Conservation (phyloP, 768 basidiomycete species). For the Calocera viscosa region DNA sequence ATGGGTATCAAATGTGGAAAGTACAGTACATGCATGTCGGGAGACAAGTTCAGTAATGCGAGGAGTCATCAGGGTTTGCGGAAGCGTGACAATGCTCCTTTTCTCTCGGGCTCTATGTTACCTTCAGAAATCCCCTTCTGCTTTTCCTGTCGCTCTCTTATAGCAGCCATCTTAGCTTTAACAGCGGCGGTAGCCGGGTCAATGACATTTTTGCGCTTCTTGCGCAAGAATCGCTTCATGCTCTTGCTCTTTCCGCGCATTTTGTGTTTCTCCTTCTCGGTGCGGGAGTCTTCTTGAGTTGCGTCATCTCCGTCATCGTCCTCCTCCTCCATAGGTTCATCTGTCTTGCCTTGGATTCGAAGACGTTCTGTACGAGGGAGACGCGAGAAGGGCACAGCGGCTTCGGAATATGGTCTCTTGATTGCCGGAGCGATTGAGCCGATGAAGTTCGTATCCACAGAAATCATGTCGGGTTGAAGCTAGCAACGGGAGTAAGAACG, state of each 20-base stretch:
- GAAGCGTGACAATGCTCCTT: neutral
- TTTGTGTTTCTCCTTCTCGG: slow-evolving; percentile 10
- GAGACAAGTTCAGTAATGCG: neutral
- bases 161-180: slow-evolving; percentile 22
- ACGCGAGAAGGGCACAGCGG: slow-evolving; percentile 33
- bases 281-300: slow-evolving; percentile 11
- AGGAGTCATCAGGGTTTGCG: neutral
- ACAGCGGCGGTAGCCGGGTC: slow-evolving; percentile 45
- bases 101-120: neutral
- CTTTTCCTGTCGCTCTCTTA: slow-evolving; percentile 15
- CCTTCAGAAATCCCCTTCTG: slow-evolving; percentile 14
- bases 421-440: neutral
- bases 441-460: slow-evolving; percentile 35
- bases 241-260: slow-evolving; percentile 14
- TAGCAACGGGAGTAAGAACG: slow-evolving; percentile 23
- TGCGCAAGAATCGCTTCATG: slow-evolving; percentile 61
- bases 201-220: slow-evolving; percentile 90
- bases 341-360: slow-evolving; percentile 51
- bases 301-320: slow-evolving; percentile 20
- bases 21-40: neutral
- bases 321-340: neutral
- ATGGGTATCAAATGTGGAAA: neutral
- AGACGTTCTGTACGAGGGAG: slow-evolving; percentile 68
- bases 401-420: slow-evolving; percentile 17
- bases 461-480: slow-evolving; percentile 88